A percentile compares a stretch with the other conserved stretches of the same genome.
These are phyloP conservation scores for Diaporthe caulivora DNA, from an alignment of 2,329 filamentous ascomycete genomes.

Conservation along the genomic window DNA sequence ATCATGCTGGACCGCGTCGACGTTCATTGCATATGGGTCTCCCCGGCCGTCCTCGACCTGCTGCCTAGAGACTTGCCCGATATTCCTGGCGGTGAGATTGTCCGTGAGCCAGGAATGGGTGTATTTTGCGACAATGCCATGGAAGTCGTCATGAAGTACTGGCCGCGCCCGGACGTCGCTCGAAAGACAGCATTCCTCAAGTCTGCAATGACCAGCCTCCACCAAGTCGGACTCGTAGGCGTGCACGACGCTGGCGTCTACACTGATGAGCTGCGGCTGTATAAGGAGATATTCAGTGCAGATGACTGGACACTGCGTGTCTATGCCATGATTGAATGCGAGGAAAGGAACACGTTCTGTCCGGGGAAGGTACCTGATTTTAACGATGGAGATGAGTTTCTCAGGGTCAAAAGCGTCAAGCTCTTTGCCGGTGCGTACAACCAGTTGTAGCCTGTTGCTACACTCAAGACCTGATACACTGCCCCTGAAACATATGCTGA, in stretches of 20 bases:
- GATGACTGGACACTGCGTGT: conserved; percentile 72
- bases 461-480: not conserved
- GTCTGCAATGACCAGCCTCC: conserved; percentile 72
- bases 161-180: conserved; percentile 67
- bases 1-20: conserved; percentile 79
- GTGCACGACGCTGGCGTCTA: conserved; percentile 76
- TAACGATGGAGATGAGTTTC: conserved; percentile 58
- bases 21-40: conserved; percentile 79
- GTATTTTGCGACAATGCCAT: conserved; percentile 83
- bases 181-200: conserved; percentile 67
- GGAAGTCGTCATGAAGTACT: conserved; percentile 68
- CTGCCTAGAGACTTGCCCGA: conserved; percentile 65
- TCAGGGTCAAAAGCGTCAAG: conserved; percentile 74
- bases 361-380: conserved; percentile 61
- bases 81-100: conserved; percentile 73
- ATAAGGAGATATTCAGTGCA: conserved; percentile 57
- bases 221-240: conserved; percentile 75
- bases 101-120: conserved; percentile 71
- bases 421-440: conserved; percentile 71
- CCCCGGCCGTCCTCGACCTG: conserved; percentile 71
- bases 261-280: conserved; percentile 66
- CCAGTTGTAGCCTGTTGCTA: not conserved
- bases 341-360: conserved; percentile 74
- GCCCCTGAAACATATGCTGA: conserved; percentile 38
- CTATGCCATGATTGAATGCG: conserved; percentile 77